These are phyloP conservation scores for Aspergillus fischeri DNA, from an alignment of 2,329 filamentous ascomycete genomes.

Conservation along the genomic window DNA sequence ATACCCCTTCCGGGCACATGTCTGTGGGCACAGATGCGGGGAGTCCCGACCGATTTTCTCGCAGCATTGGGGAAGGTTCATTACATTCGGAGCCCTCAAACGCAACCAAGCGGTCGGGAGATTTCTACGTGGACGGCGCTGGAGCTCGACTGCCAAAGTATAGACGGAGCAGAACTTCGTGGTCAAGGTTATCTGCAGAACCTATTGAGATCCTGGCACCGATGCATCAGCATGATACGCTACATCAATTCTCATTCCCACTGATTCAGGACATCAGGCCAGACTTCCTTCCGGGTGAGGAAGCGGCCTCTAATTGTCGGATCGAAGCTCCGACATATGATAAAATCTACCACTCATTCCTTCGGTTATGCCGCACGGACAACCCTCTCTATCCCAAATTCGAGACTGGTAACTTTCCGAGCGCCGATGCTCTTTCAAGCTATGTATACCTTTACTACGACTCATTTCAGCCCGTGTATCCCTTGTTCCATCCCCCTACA, in stretches of 20 bases:
- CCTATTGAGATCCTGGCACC: constrained; percentile 7
- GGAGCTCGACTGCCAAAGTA: constrained; percentile 23
- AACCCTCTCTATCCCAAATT: constrained; percentile 30
- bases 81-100: constrained; percentile 16
- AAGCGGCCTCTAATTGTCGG: constrained; percentile 3
- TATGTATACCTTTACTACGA: constrained; percentile 37
- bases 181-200: constrained; percentile 12
- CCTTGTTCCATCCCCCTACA: constrained; percentile 37
- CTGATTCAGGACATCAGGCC: constrained; percentile 12
- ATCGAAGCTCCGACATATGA: constrained; percentile 26
- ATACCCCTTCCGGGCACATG: constrained; percentile 17
- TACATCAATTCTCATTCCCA: constrained; percentile 23
- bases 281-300: constrained; percentile 15
- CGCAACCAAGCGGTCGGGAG: constrained; percentile 19
- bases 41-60: constrained; percentile 18
- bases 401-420: constrained; percentile 28
- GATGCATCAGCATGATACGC: constrained; percentile 7
- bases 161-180: constrained; percentile 17
- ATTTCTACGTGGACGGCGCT: constrained; percentile 27
- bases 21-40: constrained; percentile 15
- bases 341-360: constrained; percentile 27
- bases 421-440: constrained; percentile 19
- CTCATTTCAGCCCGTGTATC: constrained; percentile 39
- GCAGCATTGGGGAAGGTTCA: constrained; percentile 20
- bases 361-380: constrained; percentile 27